Base-by-base conservation (phyloP, 805 yeast genomes). In the Metschnikowia corniflorae region DNA sequence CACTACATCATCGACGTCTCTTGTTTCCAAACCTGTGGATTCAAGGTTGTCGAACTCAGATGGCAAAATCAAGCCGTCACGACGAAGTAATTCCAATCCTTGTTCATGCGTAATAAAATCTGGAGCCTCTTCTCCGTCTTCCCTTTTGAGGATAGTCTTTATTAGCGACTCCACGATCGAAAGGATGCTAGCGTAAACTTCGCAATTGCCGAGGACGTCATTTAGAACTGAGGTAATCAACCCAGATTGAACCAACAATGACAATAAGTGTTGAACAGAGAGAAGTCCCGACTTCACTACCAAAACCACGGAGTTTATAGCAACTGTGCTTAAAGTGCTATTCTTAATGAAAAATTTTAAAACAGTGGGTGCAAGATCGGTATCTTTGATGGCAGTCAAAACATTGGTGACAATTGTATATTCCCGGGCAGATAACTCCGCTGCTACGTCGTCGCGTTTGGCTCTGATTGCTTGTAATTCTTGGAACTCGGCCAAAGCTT, bases 341-440 rank as follows among this genome's bases (percentile, higher is more conserved):
- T 54, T 50, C 14, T 60, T 53, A 19, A 60, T 63, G 26, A 66
- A 56, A 36, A 51, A 61, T 33, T 61, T 53, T 29, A 67, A 41
- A 27, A 66, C 55, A 15, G 43, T 43, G 23, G 70, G 70, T 16
- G 69, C 63, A 33, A 64, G 51, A 16, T 59, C 46, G 15, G 71
- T 55, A 38, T 62, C 55, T 36, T 65, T 59, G 18, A 67, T 49
- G 18, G 65, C 61, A 6, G 58, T 44, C 44, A 67, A 65, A 5
- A 66, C 64, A 29, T 60, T 52, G 32, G 72, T 67, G 21, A 67
- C 71, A 39, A 67, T 59, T 26, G 54, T 49, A 42, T 63, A 63
- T 34, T 67, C 71, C 54, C 71, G 54, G 34, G 60, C 60, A 29
- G 51, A 35, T 22, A 66, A 47, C 24, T 53, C 61, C 12, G 43